Conservation (phyloP, 2,329 filamentous ascomycete genomes). For the Ambrosiella xylebori region DNA sequence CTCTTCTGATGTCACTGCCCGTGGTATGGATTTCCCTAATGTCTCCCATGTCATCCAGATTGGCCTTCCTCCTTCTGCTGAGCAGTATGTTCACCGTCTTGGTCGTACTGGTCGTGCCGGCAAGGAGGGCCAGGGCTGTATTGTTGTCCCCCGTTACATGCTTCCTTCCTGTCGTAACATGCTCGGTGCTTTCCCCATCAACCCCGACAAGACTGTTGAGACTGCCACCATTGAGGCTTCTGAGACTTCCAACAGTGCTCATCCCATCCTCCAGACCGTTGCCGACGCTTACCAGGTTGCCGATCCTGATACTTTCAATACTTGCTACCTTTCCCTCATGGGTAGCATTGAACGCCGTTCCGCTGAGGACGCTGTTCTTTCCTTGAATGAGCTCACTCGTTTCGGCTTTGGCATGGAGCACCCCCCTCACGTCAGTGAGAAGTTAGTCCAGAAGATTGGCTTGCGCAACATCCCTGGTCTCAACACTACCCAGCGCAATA, state of each 20-base stretch:
- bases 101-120: constrained; percentile 62
- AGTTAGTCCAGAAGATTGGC: no score
- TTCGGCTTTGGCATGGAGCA: constrained; percentile 34
- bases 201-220: constrained; percentile 34
- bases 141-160: constrained; percentile 44
- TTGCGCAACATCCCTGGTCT: no score
- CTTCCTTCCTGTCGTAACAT: constrained; percentile 28
- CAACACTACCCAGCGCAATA: no score
- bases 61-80: constrained; percentile 44
- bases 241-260: constrained; percentile 6
- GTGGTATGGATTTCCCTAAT: constrained; percentile 69
- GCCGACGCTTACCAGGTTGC: constrained; percentile 19
- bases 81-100: constrained; percentile 61
- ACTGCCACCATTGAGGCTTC: constrained; percentile 21
- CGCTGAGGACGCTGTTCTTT: constrained; percentile 24
- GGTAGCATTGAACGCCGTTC: constrained; percentile 29
- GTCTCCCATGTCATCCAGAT: constrained; percentile 68
- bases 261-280: constrained; percentile 25
- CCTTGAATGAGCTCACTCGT: constrained; percentile 36
- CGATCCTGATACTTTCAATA: constrained; percentile 18
- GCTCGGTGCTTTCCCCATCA: constrained; percentile 43
- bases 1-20: constrained; percentile 63
- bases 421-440: constrained; percentile 23
- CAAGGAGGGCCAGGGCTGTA: constrained; percentile 54
- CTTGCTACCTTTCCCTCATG: constrained; percentile 40